phyloP scores from a whole-genome alignment of 148 eudicot species.

The Diospyros lotus region DNA sequence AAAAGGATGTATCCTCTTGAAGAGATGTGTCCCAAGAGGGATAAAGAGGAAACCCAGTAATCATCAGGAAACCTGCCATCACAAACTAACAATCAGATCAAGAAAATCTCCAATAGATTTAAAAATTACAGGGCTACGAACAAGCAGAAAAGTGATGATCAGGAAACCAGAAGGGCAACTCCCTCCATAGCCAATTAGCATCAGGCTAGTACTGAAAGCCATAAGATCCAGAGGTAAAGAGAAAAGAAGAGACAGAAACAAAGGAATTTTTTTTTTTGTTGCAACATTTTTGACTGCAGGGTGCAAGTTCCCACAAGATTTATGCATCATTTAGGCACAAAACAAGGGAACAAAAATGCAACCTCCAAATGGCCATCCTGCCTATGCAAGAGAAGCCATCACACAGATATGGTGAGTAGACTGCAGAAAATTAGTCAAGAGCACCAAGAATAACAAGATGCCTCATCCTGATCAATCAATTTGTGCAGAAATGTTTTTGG shows the following conservation, averaged over 20 bases:
- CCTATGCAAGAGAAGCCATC: background rate
- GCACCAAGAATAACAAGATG: background rate
- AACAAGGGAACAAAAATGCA: background rate
- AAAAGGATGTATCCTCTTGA: constrained; percentile 7
- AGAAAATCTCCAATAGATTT: background rate
- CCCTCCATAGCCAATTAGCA: background rate
- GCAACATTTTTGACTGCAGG: background rate
- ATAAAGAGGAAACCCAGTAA: background rate
- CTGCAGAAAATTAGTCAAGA: constrained; percentile 3
- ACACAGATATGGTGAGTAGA: background rate
- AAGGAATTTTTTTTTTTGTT: background rate
- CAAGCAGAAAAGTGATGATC: background rate
- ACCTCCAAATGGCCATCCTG: background rate
- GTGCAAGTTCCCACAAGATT: background rate
- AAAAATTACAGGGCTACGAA: background rate
- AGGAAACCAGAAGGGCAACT: background rate
- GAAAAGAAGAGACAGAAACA: background rate
- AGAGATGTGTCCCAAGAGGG: background rate
- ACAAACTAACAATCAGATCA: constrained; percentile 1
- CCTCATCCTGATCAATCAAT: background rate
- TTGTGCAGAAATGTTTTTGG: constrained; percentile 1
- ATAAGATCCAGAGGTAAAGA: background rate
- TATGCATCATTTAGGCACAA: background rate
- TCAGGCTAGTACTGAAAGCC: background rate
- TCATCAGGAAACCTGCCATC: constrained; percentile 10